Conservation (phyloP, 129 eudicot species). For the Daucus carota region DNA sequence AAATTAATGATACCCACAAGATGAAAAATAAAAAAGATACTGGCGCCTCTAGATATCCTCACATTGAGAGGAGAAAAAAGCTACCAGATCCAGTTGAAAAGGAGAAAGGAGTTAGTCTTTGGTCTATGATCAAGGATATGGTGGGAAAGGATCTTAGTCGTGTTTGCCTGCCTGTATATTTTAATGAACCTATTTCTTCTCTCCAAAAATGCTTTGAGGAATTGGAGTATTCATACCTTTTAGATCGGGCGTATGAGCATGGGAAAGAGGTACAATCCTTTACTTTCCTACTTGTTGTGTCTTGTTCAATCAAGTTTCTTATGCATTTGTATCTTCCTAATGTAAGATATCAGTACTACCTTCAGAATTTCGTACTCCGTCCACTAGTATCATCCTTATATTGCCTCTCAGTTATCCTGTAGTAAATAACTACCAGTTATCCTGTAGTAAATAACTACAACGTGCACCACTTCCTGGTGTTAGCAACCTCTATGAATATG, state of each 20-base stretch:
- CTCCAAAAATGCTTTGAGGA: conserved; percentile 89
- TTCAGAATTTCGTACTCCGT: neutral
- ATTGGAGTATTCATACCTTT: conserved; percentile 78
- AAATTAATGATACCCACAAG: conserved; percentile 20
- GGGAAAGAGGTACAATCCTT: conserved; percentile 56
- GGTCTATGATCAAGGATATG: conserved; percentile 91
- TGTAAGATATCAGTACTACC: neutral
- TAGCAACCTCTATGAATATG: neutral
- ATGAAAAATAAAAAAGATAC: conserved; percentile 6
- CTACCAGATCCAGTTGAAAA: conserved; percentile 85
- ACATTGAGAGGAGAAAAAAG: conserved; percentile 57
- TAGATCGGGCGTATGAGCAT: conserved; percentile 75
- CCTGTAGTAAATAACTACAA: no score
- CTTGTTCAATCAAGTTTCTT: neutral
- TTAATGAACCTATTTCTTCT: conserved; percentile 87
- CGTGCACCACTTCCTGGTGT: neutral
- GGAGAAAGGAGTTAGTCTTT: conserved; percentile 80
- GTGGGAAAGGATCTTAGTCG: conserved; percentile 82
- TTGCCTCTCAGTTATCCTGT: neutral
- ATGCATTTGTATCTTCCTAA: neutral
- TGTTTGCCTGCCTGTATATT: conserved; percentile 91
- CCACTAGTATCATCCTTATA: neutral
- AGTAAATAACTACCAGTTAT: no score
- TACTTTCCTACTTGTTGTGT: neutral
- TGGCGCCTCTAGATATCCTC: conserved; percentile 14